Conservation (phyloP, 1,284 basidiomycete species). For the Pyrrhoderma lamaoense region DNA sequence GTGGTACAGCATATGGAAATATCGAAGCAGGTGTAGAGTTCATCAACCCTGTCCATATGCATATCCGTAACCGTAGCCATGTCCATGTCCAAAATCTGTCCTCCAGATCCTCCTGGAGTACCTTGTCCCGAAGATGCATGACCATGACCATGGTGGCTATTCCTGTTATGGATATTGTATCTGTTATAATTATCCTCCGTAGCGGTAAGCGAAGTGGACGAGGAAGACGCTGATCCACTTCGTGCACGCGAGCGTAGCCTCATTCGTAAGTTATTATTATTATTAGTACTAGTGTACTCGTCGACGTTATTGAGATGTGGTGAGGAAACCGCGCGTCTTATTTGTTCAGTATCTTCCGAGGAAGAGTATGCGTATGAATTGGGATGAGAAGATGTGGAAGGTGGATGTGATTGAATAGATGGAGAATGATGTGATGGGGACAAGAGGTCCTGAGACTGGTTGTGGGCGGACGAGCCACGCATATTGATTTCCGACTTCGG, state of each 20-base stretch:
- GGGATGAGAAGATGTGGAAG: too few relatives aligned
- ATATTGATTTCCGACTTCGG: too few relatives aligned
- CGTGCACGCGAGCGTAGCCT: conserved; percentile 10
- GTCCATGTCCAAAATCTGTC: neutral
- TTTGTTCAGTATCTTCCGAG: neutral
- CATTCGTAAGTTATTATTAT: neutral
- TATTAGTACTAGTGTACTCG: neutral
- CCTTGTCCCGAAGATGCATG: neutral
- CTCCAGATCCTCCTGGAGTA: too few relatives aligned
- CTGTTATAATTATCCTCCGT: conserved; percentile 15
- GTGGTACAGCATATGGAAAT: conserved; percentile 7
- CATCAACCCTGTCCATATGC: neutral
- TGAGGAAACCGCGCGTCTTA: neutral
- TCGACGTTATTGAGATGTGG: neutral
- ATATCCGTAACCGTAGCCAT: neutral
- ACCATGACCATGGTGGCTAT: neutral
- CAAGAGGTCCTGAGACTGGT: too few relatives aligned
- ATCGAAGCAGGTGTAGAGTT: neutral
- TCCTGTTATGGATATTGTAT: neutral
- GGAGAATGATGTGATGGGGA: too few relatives aligned
- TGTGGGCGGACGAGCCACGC: too few relatives aligned
- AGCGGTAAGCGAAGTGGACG: conserved; percentile 14
- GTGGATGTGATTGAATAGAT: too few relatives aligned
- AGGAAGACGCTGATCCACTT: conserved; percentile 15
- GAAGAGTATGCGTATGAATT: neutral